Base-by-base conservation (phyloP, 108 stramenopile species). In the Conticribra weissflogii region DNA sequence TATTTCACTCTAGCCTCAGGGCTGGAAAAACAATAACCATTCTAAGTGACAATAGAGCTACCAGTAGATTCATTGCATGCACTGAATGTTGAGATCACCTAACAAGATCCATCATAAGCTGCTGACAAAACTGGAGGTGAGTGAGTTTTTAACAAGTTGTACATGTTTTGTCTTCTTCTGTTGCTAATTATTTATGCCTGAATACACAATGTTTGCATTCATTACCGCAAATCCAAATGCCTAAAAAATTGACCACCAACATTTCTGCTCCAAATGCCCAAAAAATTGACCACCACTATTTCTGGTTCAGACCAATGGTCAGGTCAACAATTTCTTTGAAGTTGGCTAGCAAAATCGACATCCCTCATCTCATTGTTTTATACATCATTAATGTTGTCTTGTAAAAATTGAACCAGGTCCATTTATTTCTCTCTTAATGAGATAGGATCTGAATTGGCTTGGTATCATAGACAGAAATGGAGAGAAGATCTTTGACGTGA, bases 281-380 rank as follows among this genome's bases (percentile, higher is more conserved):
- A n/a, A 57, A 64, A 27, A 63, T 33, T 0, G 75, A 61, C 68
- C 68, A 76, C 75, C 75, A 79, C 71, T 71, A 79, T 47, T 79
- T 78, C 9, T 56, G 33, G 3, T 72, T 56, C 9, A 56, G 17
- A 56, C 71, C 71, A 61, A 14, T 58, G 17, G 44, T 79, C 78
- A 3, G 54, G 61, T 0, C 78, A 55, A 33, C 67, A 79, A 0
- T 19, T 34, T 27, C 46, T 50, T 15, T 62, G 55, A 14, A 79
- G 57, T 41, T 79, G 78, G 24, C 73, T 71, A 3, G 66, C 64
- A 29, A 79, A 53, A 53, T 73, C 72, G 4, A 66, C 64, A 45
- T 44, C 18, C 41, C 61, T 64, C 78, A 79, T 72, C 0, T 66
- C 3, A 1, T 56, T 30, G 23, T 69, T 76, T 68, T 76, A 69